Evolutionary conservation across 108 stramenopile genomes (phyloP).

Genomic region (Nitzschia putrida): DNA sequence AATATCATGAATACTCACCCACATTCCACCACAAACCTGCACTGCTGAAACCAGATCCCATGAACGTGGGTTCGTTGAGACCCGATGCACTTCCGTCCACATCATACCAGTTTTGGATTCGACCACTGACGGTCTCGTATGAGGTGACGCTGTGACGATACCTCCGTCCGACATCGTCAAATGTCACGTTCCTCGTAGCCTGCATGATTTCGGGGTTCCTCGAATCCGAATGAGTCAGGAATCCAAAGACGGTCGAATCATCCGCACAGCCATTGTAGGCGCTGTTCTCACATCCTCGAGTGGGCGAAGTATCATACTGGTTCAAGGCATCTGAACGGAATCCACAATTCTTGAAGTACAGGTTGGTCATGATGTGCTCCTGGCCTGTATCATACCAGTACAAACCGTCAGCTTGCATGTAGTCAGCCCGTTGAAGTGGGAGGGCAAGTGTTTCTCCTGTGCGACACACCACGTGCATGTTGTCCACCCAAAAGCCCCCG

Average conservation of each 20-base stretch:
- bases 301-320: slow-evolving; percentile 35
- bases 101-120: slow-evolving; percentile 43
- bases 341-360: slow-evolving; percentile 44
- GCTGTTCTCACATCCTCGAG: slow-evolving; percentile 27
- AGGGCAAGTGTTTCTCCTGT: slow-evolving; percentile 29
- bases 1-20: not conserved
- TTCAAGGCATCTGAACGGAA: slow-evolving; percentile 23
- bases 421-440: slow-evolving; percentile 1
- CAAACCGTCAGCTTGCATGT: slow-evolving; percentile 30
- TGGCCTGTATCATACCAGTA: slow-evolving; percentile 49
- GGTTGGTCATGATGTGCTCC: slow-evolving; percentile 45
- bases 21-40: slow-evolving; percentile 43
- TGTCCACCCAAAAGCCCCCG: slow-evolving; percentile 46
- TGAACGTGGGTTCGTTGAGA: slow-evolving; percentile 19
- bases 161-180: slow-evolving; percentile 39
- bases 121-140: slow-evolving; percentile 23
- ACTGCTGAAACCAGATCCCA: slow-evolving; percentile 29
- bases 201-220: slow-evolving; percentile 44
- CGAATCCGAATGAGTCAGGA: slow-evolving; percentile 36
- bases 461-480: slow-evolving; percentile 40
- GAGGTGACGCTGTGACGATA: slow-evolving; percentile 12
- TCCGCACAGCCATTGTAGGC: slow-evolving; percentile 29
- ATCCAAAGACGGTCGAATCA: slow-evolving; percentile 35
- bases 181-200: slow-evolving; percentile 34
- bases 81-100: slow-evolving; percentile 36